Evolutionary conservation across 164 flowering plant genomes (phyloP), one percentile per base, ranked within the genome.

Genomic region (Cinnamomum chago): DNA sequence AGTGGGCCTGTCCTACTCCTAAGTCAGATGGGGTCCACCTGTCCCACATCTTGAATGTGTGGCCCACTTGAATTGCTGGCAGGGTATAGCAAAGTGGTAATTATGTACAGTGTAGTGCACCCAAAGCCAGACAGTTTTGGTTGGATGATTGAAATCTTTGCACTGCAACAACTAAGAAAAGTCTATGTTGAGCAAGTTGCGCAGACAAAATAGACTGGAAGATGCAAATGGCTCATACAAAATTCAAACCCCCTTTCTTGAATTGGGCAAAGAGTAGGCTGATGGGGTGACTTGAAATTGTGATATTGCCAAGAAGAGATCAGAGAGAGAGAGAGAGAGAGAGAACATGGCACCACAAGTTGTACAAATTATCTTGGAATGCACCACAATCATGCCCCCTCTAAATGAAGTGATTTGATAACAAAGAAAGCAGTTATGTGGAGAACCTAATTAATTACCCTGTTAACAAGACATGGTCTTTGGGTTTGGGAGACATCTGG

Each of bases 191-290:
- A 60, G 64, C 64, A 60, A 60, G 64, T n/a, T 20, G 64, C 7
- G 7, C 23, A 3, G 23, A 2, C 6, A n/a, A 60, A 60, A 60
- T n/a, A 20, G 23, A 23, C 23, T 7, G 64, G 64, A 60, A 64
- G 2, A 20, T 22, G 28, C 67, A 64, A 22, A 35, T 6, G 22
- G 2, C 14, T 64, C 30, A 24, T 22, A 64, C 15, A 12, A 22
- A 64, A 64, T 64, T 24, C 24, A 64, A 27, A 25, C 67, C 67
- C 67, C 3, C 67, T 64, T 64, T 64, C 67, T 64, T 64, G 33
- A 64, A 64, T 22, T 9, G 28, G 67, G 28, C 23, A 64, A 64
- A 24, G 67, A 27, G 27, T 10, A 24, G 67, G 22, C 25, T 64
- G 25, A 24, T 22, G 28, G 13, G 25, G 25, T 22, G 67, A 22